These are phyloP conservation scores for Ogataea henricii DNA, from an alignment of 805 yeast genomes.

Conservation along the genomic window DNA sequence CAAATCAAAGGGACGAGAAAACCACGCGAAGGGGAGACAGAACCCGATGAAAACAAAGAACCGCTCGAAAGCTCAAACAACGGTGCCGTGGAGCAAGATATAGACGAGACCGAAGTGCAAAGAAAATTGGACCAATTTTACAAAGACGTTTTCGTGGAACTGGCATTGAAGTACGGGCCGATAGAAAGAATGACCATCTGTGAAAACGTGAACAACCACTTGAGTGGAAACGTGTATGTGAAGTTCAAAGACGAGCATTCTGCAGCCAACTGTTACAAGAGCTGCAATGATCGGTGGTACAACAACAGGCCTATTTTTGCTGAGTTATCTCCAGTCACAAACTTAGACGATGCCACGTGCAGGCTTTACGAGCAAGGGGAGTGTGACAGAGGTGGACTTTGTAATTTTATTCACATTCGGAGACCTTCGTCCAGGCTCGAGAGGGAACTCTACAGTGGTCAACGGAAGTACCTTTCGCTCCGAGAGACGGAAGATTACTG, in stretches of 20 bases:
- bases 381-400: slow-evolving; percentile 80
- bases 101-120: slow-evolving; percentile 38
- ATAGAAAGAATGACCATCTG: slow-evolving; percentile 70
- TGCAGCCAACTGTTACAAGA: slow-evolving; percentile 61
- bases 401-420: slow-evolving; percentile 84
- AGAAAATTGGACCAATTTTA: slow-evolving; percentile 60
- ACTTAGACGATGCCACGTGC: slow-evolving; percentile 73
- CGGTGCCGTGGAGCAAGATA: neutral
- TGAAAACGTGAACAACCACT: slow-evolving; percentile 79
- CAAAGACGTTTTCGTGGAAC: slow-evolving; percentile 72
- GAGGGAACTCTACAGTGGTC: slow-evolving; percentile 22
- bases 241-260: slow-evolving; percentile 54
- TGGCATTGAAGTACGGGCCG: slow-evolving; percentile 45
- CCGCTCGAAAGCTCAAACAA: neutral
- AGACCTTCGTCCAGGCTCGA: slow-evolving; percentile 44
- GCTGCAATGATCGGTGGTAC: slow-evolving; percentile 81
- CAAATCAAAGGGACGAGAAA: slow-evolving; percentile 36
- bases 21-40: slow-evolving; percentile 31
- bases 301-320: slow-evolving; percentile 75
- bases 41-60: slow-evolving; percentile 6
- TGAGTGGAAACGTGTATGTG: slow-evolving; percentile 84
- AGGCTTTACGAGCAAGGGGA: slow-evolving; percentile 61
- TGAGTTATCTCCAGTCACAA: slow-evolving; percentile 74
- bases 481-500: neutral
- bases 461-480: slow-evolving; percentile 12